phyloP scores from a whole-genome alignment of 1,139 yeast species.

The Scheffersomyces insectosa region DNA sequence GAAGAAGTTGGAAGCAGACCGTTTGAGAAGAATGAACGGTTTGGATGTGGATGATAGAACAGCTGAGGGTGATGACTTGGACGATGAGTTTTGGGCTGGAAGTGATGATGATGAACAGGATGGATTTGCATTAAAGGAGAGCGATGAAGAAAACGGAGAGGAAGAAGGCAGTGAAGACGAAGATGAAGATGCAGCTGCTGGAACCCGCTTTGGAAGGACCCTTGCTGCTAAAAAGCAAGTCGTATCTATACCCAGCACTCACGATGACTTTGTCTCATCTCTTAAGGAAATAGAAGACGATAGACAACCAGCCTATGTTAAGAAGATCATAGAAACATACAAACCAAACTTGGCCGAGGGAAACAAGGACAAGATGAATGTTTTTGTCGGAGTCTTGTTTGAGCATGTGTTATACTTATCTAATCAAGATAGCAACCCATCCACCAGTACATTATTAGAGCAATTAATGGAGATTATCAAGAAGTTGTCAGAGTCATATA shows the following conservation, averaged over 20 bases:
- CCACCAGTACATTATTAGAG: slow-evolving; percentile 26
- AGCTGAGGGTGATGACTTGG: slow-evolving; percentile 71
- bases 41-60: slow-evolving; percentile 47
- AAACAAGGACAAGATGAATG: slow-evolving; percentile 72
- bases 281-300: slow-evolving; percentile 37
- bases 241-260: slow-evolving; percentile 56
- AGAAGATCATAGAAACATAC: slow-evolving; percentile 57
- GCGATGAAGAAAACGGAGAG: slow-evolving; percentile 21
- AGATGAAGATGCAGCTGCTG: slow-evolving; percentile 10
- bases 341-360: slow-evolving; percentile 82
- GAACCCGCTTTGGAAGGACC: slow-evolving; percentile 9
- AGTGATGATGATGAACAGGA: slow-evolving; percentile 51
- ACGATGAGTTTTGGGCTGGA: slow-evolving; percentile 57
- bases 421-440: slow-evolving; percentile 23
- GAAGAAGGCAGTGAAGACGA: slow-evolving; percentile 17
- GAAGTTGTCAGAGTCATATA: slow-evolving; percentile 64
- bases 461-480: slow-evolving; percentile 53
- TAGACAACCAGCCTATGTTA: slow-evolving; percentile 51
- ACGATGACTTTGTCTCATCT: slow-evolving; percentile 47
- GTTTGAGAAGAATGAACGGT: slow-evolving; percentile 86
- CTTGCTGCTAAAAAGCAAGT: slow-evolving; percentile 10
- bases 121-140: slow-evolving; percentile 25
- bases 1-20: slow-evolving; percentile 71
- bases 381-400: slow-evolving; percentile 64
- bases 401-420: slow-evolving; percentile 60